Evolutionary conservation across 257 asterid species (phyloP).

Genomic region (Ligustrum vulgare): DNA sequence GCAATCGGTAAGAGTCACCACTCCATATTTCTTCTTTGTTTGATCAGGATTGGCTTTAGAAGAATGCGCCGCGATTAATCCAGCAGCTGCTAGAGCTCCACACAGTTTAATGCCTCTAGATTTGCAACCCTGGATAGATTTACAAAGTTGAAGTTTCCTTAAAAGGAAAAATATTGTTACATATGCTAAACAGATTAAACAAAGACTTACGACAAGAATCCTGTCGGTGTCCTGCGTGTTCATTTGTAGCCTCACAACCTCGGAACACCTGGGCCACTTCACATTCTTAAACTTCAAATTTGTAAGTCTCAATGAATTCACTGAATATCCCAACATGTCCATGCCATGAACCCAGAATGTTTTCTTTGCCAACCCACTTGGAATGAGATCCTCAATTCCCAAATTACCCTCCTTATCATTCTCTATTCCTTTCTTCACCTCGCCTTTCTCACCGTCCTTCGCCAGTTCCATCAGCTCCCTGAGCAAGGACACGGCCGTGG

Average conservation of each 20-base stretch:
- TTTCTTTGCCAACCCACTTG: constrained; percentile 51
- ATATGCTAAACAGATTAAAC: not conserved
- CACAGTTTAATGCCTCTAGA: constrained; percentile 61
- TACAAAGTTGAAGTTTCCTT: not conserved
- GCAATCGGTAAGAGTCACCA: constrained; percentile 62
- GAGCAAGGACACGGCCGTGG: constrained; percentile 64
- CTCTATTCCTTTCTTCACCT: constrained; percentile 10
- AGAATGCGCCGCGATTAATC: constrained; percentile 55
- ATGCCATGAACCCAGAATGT: constrained; percentile 65
- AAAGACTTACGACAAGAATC: constrained; percentile 48
- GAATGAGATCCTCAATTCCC: constrained; percentile 58
- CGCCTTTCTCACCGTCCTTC: constrained; percentile 15
- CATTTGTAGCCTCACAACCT: constrained; percentile 53
- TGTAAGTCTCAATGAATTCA: constrained; percentile 48
- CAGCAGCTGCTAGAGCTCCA: constrained; percentile 65
- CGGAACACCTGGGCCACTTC: constrained; percentile 47
- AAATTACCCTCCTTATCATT: constrained; percentile 42
- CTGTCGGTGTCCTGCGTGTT: constrained; percentile 37
- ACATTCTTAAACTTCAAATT: constrained; percentile 49
- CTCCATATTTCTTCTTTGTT: constrained; percentile 58
- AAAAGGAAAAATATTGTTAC: not conserved
- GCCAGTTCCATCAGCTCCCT: constrained; percentile 59
- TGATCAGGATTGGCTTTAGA: constrained; percentile 25
- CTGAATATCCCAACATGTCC: constrained; percentile 64
- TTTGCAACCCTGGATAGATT: constrained; percentile 50